Percentiles rank a stretch among this genome's conserved stretches.
Evolutionary conservation across 352 stramenopile species (phyloP).

Genomic region (Detonula confervacea): DNA sequence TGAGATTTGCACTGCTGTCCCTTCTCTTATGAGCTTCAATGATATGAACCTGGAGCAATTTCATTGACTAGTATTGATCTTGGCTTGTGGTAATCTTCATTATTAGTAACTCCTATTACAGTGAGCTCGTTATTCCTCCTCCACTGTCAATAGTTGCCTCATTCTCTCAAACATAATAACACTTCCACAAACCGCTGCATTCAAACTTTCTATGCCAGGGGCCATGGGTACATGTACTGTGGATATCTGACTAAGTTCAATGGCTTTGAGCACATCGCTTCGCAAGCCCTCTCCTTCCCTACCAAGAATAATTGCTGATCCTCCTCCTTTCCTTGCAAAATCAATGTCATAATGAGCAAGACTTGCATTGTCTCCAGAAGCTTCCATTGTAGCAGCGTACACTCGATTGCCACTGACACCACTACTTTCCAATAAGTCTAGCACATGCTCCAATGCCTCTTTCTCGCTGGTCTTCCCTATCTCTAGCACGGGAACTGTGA

Average conservation of each 20-base stretch:
- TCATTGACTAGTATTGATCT: too few species aligned
- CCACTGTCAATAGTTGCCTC: conserved; percentile 61
- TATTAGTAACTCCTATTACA: too few species aligned
- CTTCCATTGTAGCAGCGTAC: conserved; percentile 79
- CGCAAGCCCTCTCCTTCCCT: conserved; percentile 75
- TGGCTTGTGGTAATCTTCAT: too few species aligned
- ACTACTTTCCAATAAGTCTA: conserved; percentile 54
- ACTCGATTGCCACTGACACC: conserved; percentile 46
- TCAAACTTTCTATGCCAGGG: conserved; percentile 77
- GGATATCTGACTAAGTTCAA: conserved; percentile 51
- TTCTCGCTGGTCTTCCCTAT: conserved; percentile 14
- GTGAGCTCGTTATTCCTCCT: too few species aligned
- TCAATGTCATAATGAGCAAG: conserved; percentile 52
- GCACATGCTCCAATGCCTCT: conserved; percentile 43
- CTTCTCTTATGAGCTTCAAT: conserved; percentile 18
- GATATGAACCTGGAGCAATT: too few species aligned
- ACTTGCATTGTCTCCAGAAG: conserved; percentile 23
- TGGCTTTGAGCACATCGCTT: conserved; percentile 54
- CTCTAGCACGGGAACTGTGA: conserved; percentile 75
- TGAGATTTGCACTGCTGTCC: conserved; percentile 17
- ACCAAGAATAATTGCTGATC: conserved; percentile 22
- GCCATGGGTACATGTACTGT: conserved; percentile 83
- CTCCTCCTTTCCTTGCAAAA: conserved; percentile 24
- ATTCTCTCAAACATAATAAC: conserved; percentile 84
- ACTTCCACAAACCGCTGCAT: conserved; percentile 83